Evolutionary conservation across 2,329 filamentous ascomycete species (phyloP).

Genomic region (Epichloe sp.): DNA sequence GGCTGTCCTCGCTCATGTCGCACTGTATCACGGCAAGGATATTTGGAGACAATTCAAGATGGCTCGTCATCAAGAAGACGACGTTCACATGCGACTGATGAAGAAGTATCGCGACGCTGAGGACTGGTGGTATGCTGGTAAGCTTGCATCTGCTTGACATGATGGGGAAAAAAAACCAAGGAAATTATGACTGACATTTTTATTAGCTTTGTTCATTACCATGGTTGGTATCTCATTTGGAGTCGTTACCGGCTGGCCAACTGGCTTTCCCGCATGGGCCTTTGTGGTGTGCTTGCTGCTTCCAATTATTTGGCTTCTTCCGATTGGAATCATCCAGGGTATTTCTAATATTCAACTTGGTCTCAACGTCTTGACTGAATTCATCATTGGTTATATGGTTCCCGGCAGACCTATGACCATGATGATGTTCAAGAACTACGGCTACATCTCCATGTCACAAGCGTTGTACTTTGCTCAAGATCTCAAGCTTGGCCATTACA

Average conservation of each 20-base stretch:
- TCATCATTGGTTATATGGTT: constrained; percentile 60
- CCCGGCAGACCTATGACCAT: constrained; percentile 57
- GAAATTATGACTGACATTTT: background rate
- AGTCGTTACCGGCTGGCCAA: constrained; percentile 41
- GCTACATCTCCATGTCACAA: constrained; percentile 55
- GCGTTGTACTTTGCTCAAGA: constrained; percentile 53
- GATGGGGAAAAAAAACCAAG: background rate
- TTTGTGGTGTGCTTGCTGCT: constrained; percentile 44
- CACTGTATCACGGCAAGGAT: constrained; percentile 40
- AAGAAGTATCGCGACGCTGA: constrained; percentile 46
- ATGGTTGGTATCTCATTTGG: constrained; percentile 43
- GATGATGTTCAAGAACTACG: constrained; percentile 70
- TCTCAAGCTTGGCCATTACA: constrained; percentile 57
- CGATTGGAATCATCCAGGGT: constrained; percentile 48
- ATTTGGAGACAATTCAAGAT: constrained; percentile 42
- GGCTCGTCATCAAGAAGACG: constrained; percentile 42
- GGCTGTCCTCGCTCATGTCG: constrained; percentile 44
- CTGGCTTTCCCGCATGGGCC: constrained; percentile 44
- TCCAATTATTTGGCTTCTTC: constrained; percentile 45
- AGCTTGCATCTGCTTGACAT: constrained; percentile 18
- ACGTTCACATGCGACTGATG: constrained; percentile 48
- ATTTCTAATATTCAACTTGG: constrained; percentile 51
- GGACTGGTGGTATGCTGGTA: constrained; percentile 45
- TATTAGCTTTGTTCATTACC: constrained; percentile 30
- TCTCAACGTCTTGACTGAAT: constrained; percentile 60